phyloP scores from a whole-genome alignment of 345 rosid species.

The Citrus glauca region DNA sequence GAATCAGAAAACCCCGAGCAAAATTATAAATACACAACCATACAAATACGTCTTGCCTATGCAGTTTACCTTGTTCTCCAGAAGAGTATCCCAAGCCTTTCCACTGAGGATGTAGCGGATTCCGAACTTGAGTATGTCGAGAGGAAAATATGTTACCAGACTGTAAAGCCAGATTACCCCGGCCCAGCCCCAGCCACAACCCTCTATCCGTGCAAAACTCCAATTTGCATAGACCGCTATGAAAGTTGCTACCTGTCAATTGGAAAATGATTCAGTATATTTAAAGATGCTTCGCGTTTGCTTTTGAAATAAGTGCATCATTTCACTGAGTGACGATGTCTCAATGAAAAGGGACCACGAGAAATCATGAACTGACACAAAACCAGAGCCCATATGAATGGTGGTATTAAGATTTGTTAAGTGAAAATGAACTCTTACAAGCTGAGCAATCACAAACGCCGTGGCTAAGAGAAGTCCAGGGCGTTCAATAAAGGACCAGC shows the following conservation, averaged over 20 bases:
- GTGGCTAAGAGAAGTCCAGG: slow-evolving; percentile 62
- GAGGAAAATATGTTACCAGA: slow-evolving; percentile 66
- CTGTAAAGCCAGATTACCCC: slow-evolving; percentile 93
- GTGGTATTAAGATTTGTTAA: neutral
- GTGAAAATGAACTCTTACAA: slow-evolving; percentile 40
- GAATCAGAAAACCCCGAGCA: neutral
- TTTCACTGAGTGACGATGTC: neutral
- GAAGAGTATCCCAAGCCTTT: slow-evolving; percentile 76
- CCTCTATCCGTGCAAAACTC: slow-evolving; percentile 64
- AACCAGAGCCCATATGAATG: neutral
- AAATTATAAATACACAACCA: neutral
- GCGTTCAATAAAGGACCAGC: slow-evolving; percentile 81
- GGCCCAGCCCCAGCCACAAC: slow-evolving; percentile 95
- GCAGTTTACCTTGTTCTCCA: slow-evolving; percentile 68
- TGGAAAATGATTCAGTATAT: neutral
- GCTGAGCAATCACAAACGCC: slow-evolving; percentile 71
- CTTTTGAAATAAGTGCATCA: neutral
- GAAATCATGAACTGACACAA: neutral
- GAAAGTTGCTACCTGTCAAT: slow-evolving; percentile 61
- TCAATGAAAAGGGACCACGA: neutral
- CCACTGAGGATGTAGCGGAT: slow-evolving; percentile 71
- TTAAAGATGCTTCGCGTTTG: neutral
- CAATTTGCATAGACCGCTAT: slow-evolving; percentile 85
- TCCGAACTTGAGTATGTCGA: slow-evolving; percentile 68
- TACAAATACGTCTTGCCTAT: neutral